Conservation (phyloP, 2,329 filamentous ascomycete genomes). For the Ascochyta lentis region DNA sequence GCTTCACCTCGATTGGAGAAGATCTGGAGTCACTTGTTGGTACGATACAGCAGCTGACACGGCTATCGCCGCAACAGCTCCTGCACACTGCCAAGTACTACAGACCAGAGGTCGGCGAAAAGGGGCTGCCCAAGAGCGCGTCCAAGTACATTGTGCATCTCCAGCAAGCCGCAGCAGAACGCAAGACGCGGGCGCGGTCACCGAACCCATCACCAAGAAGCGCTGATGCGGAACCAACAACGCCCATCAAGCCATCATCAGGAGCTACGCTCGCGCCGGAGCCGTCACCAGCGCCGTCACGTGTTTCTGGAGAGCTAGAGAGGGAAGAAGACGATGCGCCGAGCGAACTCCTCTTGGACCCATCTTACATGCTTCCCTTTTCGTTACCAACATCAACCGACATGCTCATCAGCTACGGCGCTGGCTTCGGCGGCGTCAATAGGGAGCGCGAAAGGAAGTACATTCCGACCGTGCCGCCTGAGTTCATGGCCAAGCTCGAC, state of each 20-base stretch:
- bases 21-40: constrained; percentile 87
- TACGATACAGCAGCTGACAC: constrained; percentile 87
- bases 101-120: constrained; percentile 92
- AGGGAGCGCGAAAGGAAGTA: constrained; percentile 92
- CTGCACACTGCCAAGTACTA: constrained; percentile 94
- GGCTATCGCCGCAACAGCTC: constrained; percentile 84
- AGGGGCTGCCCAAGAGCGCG: constrained; percentile 84
- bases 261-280: constrained; percentile 30
- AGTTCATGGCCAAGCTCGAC: constrained; percentile 90
- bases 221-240: constrained; percentile 38
- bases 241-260: constrained; percentile 37
- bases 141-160: constrained; percentile 84
- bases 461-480: constrained; percentile 90
- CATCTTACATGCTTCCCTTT: constrained; percentile 91
- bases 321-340: constrained; percentile 74
- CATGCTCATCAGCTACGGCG: constrained; percentile 94
- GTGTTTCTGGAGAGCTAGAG: constrained; percentile 53
- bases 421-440: constrained; percentile 92
- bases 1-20: constrained; percentile 91
- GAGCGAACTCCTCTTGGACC: constrained; percentile 81
- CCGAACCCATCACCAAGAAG: constrained; percentile 47
- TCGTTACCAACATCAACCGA: constrained; percentile 94
- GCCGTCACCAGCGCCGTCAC: constrained; percentile 41
- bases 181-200: constrained; percentile 47
- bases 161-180: constrained; percentile 72